Percentiles rank a stretch among this genome's conserved stretches.
Conservation (phyloP, 108 stramenopile species). For the Ochromonas danica region DNA sequence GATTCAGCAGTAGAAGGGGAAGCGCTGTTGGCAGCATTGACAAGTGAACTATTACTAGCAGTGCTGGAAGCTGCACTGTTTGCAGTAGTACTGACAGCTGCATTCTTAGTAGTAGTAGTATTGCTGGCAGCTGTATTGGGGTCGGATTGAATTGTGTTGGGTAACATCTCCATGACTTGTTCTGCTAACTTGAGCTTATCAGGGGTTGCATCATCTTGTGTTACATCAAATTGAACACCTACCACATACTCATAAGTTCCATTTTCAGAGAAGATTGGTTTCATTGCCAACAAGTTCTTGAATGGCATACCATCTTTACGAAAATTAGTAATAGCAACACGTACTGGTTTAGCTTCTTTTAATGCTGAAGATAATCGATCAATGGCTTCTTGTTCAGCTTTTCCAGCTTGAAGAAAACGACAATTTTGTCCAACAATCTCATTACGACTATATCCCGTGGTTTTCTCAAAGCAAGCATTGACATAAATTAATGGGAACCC, state of each 20-base stretch:
- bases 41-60: too few relatives aligned
- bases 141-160: background rate
- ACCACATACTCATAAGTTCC: background rate
- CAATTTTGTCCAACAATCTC: conserved; percentile 28
- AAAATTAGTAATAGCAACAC: conserved; percentile 20
- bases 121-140: too few relatives aligned
- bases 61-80: too few relatives aligned
- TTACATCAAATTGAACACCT: conserved; percentile 30
- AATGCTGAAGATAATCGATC: background rate
- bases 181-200: conserved; percentile 11
- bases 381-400: background rate
- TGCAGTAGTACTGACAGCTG: too few relatives aligned
- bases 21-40: too few relatives aligned
- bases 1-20: too few relatives aligned
- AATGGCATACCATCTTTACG: conserved; percentile 23
- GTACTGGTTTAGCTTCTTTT: background rate
- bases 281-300: conserved; percentile 18
- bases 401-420: conserved; percentile 7
- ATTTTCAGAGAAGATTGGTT: conserved; percentile 3
- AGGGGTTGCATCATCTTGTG: conserved; percentile 18
- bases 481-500: conserved; percentile 25
- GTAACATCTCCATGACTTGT: background rate
- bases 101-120: too few relatives aligned
- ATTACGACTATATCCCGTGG: background rate
- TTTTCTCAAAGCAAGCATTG: conserved; percentile 12